Conservation (phyloP, 345 rosid species). For the Nasturtium officinale region DNA sequence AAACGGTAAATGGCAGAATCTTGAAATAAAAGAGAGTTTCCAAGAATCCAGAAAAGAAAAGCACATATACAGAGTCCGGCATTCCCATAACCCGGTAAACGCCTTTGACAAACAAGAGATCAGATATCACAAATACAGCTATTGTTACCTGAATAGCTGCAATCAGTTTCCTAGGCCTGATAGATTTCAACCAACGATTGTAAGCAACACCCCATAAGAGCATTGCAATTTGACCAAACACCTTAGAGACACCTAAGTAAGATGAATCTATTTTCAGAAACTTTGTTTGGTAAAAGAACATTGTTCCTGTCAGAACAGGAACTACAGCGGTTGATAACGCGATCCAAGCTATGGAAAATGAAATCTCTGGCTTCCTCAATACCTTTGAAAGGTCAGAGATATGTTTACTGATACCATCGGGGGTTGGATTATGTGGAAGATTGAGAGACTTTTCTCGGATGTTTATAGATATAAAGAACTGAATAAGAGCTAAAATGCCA, state of each 20-base stretch:
- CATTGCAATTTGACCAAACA: constrained; percentile 80
- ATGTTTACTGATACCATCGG: constrained; percentile 60
- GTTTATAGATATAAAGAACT: constrained; percentile 61
- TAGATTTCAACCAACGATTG: constrained; percentile 55
- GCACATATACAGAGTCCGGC: constrained; percentile 61
- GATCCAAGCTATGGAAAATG: constrained; percentile 70
- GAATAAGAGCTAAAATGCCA: constrained; percentile 53
- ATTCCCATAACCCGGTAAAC: constrained; percentile 62
- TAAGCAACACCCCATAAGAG: constrained; percentile 78
- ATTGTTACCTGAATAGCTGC: constrained; percentile 64
- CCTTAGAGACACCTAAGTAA: constrained; percentile 74
- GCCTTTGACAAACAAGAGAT: constrained; percentile 69
- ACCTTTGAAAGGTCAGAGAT: constrained; percentile 61
- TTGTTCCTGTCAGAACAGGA: constrained; percentile 84
- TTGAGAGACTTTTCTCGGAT: constrained; percentile 64
- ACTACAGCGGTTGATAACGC: constrained; percentile 71
- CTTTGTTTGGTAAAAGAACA: constrained; percentile 93
- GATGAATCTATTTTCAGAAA: constrained; percentile 60
- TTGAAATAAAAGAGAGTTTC: constrained; percentile 78
- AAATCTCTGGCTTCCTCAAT: constrained; percentile 63
- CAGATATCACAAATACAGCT: constrained; percentile 70
- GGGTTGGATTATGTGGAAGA: constrained; percentile 58
- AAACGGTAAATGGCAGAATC: constrained; percentile 73
- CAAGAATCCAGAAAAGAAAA: constrained; percentile 64
- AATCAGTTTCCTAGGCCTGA: constrained; percentile 67